Base-by-base conservation (phyloP, 345 rosid species). In the Psidium friedrichsthalianum region DNA sequence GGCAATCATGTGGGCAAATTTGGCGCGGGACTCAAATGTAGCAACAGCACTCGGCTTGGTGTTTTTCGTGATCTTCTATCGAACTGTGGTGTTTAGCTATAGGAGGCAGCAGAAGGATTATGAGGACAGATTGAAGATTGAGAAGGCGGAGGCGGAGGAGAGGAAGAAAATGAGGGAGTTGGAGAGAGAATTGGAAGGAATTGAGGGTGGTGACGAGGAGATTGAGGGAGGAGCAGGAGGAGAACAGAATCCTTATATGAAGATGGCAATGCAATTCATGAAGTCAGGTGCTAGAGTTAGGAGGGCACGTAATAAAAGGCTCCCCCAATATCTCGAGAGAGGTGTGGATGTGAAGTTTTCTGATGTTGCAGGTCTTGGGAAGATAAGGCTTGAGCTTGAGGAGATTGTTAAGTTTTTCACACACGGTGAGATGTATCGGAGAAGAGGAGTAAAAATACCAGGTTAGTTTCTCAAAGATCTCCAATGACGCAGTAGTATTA, bases 351-450 rank as follows among this genome's bases (percentile, higher is more conserved):
- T 96, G 82, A 96, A 93, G 90, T 96, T 95, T 80, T 59, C 96
- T 3, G 98, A 95, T 89, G 99, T 96, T 88, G 99, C 99, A 16
- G 99, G 99, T 21, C 98, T 96, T 88, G 99, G 99, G 88, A 96
- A 95, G 87, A 96, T 96, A 74, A 88, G 99, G 36, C 96, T 96
- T 78, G 99, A 96, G 88, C 98, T 96, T 24, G 99, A 96, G 91
- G 99, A 96, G 87, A 94, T 96, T 56, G 98, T 96, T 83, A 96
- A 96, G 90, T 96, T 96, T 90, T 96, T 96, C 89, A 96, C 99
- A 25, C 99, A 96, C 85, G 99, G 98, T 64, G 99, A 96, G 90
- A 94, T 96, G 95, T 96, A 95, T 69, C 88, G 98, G 42, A 92
- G 99, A 86, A 94, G 99, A 93, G 98, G 99, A 53, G 98, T 95